These are phyloP conservation scores for Rhipidocladum racemiflorum DNA, from an alignment of 176 grass and related monocot genomes.

Conservation along the genomic window DNA sequence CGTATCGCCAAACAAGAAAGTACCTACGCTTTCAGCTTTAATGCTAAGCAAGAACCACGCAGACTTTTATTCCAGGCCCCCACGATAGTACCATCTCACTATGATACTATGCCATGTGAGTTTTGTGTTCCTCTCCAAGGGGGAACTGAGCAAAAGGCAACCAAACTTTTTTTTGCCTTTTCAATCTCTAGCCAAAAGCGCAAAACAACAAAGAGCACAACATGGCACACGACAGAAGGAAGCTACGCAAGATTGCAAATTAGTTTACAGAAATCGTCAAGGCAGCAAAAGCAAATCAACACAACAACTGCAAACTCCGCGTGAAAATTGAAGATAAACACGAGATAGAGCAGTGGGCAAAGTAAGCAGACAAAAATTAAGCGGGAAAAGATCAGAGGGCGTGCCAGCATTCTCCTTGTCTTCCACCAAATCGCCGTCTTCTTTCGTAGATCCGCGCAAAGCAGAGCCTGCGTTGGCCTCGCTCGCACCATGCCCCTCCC, in stretches of 20 bases:
- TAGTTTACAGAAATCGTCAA: not conserved
- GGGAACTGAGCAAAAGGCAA: constrained; percentile 23
- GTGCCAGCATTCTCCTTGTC: constrained; percentile 19
- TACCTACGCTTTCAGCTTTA: constrained; percentile 39
- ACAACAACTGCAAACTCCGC: not conserved
- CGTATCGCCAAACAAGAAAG: constrained; percentile 36
- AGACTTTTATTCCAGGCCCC: constrained; percentile 27
- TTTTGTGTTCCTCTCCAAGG: not conserved
- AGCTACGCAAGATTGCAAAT: not conserved
- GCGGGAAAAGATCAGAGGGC: not conserved
- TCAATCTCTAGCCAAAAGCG: constrained; percentile 4
- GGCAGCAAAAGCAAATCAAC: not conserved
- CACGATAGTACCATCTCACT: constrained; percentile 21
- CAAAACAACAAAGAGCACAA: constrained; percentile 25
- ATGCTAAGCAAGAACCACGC: constrained; percentile 34
- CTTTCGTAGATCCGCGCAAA: constrained; percentile 35
- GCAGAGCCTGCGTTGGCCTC: constrained; percentile 14
- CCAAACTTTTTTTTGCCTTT: constrained; percentile 37
- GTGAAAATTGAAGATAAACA: not conserved
- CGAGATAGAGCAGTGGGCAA: not conserved
- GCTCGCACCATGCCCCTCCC: not conserved
- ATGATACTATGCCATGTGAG: constrained; percentile 33
- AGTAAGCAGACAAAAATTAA: not conserved
- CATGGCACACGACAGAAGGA: not conserved
- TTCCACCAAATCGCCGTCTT: not conserved